phyloP scores from a whole-genome alignment of 2,329 filamentous ascomycete species.

The Alternaria viburni region DNA sequence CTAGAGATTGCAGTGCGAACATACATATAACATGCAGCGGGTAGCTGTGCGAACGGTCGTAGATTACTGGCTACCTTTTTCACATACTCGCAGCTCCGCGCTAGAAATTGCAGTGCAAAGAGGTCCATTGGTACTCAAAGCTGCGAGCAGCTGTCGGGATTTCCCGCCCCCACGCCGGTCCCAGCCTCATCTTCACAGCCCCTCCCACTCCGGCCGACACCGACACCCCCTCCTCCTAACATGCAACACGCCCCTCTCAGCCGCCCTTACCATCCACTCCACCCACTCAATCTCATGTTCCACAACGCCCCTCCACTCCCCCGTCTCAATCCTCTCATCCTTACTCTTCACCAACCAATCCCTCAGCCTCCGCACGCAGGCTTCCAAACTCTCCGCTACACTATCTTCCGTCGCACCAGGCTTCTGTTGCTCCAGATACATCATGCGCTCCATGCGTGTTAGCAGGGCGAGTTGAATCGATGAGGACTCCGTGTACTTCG shows the following conservation, averaged over 20 bases:
- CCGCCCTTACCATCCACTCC: slow-evolving; percentile 36
- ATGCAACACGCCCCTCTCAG: slow-evolving; percentile 36
- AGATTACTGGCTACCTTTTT: too few species aligned
- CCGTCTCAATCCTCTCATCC: slow-evolving; percentile 27
- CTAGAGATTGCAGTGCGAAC: too few species aligned
- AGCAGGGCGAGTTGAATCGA: slow-evolving; percentile 23
- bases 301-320: slow-evolving; percentile 25
- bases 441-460: slow-evolving; percentile 32
- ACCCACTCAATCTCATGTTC: slow-evolving; percentile 41
- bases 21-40: too few species aligned
- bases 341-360: slow-evolving; percentile 22
- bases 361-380: slow-evolving; percentile 23
- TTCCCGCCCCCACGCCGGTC: too few species aligned
- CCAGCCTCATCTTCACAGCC: too few species aligned
- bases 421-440: slow-evolving; percentile 10
- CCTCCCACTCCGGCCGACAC: slow-evolving; percentile 35
- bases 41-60: too few species aligned
- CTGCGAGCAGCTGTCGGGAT: too few species aligned
- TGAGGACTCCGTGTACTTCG: slow-evolving; percentile 20
- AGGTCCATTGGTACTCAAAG: too few species aligned
- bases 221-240: slow-evolving; percentile 30
- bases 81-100: too few species aligned
- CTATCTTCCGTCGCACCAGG: not conserved
- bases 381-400: not conserved
- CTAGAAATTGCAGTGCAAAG: too few species aligned